Base-by-base conservation (phyloP, 2,329 filamentous ascomycete species). In the Sporothrix sp. region DNA sequence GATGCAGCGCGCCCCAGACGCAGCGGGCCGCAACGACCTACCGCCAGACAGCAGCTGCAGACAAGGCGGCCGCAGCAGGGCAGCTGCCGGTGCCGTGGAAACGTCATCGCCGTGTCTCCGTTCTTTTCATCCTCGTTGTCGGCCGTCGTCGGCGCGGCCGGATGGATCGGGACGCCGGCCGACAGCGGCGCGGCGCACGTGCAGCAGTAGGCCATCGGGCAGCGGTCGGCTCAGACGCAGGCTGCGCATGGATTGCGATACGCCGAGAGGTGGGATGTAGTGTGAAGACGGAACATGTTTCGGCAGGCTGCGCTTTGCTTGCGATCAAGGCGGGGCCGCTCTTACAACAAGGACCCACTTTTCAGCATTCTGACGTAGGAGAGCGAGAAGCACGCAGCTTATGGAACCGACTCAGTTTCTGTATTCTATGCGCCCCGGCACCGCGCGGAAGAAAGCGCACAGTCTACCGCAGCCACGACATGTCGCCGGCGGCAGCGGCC, bases 51-150 rank as follows among this genome's bases (percentile, higher is more conserved):
- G 54, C 71, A 71, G 14, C 79, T 78, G 66, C 86, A 93, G 60
- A 91, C 85, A 35, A 80, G 70, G 49, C 86, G 76, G 39, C 70
- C 71, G 64, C 86, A 91, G 64, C 87, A 91, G 30, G 74, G 72
- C 27, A 88, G 70, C 54, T 73, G 69, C 47, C 84, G 76, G 60
- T 83, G 76, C 27, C 14, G 45, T n/a, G n/a, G n/a, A n/a, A n/a
- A n/a, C n/a, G n/a, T n/a, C n/a, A n/a, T n/a, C n/a, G n/a, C n/a
- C n/a, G n/a, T 10, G 25, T 28, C 25, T 10, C 10, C 25, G 25
- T 28, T 10, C 6, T 10, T 10, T 28, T 5, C 10, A 10, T 28
- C 25, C 6, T 28, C n/a, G 10, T 21, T 36, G 25, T 13, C 7
- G 1, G 45, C 13, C 16, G 16, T 14, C n/a, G 7, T 36, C 27